These are phyloP conservation scores for Naganishia albida DNA, from an alignment of 1,284 basidiomycete genomes.

Conservation along the genomic window DNA sequence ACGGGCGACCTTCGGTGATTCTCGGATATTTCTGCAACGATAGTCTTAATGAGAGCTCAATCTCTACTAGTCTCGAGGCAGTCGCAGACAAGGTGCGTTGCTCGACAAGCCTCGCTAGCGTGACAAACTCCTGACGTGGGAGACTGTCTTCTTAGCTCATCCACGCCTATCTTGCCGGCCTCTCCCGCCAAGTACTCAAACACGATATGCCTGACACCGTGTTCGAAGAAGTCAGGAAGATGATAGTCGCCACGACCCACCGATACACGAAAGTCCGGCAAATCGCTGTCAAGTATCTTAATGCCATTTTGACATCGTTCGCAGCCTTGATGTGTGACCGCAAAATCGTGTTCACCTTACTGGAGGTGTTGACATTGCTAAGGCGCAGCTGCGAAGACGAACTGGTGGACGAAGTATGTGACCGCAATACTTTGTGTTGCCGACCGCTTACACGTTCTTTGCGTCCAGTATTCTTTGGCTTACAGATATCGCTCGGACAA, in stretches of 20 bases:
- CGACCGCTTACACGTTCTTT: not conserved
- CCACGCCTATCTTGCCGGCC: constrained; percentile 61
- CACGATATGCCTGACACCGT: constrained; percentile 76
- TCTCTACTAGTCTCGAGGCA: constrained; percentile 73
- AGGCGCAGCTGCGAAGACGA: constrained; percentile 87
- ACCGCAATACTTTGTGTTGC: constrained; percentile 3
- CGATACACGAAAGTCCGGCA: constrained; percentile 77
- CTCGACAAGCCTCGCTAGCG: not conserved
- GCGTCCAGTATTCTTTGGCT: constrained; percentile 80
- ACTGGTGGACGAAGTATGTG: constrained; percentile 79
- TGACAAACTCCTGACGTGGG: not conserved
- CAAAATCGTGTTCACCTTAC: constrained; percentile 79
- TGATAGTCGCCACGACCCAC: constrained; percentile 81
- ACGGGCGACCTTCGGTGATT: constrained; percentile 77
- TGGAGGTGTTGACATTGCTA: constrained; percentile 88
- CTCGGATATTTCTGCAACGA: constrained; percentile 88
- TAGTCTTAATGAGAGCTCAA: constrained; percentile 71
- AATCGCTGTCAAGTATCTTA: constrained; percentile 77
- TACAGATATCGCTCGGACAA: constrained; percentile 81
- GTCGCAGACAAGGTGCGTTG: constrained; percentile 75
- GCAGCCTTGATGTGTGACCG: constrained; percentile 92
- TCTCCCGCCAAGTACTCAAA: constrained; percentile 71
- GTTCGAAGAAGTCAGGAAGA: constrained; percentile 70
- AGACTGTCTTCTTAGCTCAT: constrained; percentile 50
- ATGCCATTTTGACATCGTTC: constrained; percentile 85